Conservation (phyloP, 2,329 filamentous ascomycete genomes). For the Zymoseptoria ardabiliae region DNA sequence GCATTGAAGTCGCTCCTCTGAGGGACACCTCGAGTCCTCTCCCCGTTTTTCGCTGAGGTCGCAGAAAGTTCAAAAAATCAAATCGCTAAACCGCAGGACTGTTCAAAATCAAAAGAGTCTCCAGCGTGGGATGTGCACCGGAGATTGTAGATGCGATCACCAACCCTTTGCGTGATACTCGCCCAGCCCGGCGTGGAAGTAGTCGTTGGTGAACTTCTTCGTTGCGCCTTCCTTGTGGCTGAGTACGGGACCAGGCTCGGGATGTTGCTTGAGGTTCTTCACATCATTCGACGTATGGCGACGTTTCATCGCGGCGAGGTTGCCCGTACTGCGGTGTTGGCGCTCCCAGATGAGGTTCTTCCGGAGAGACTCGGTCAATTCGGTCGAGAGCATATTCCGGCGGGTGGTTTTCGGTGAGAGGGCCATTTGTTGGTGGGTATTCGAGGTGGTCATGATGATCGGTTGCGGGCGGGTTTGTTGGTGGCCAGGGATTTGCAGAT, state of each 20-base stretch:
- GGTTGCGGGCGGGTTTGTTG: conserved; percentile 62
- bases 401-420: conserved; percentile 87
- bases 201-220: conserved; percentile 72
- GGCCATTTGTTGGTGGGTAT: conserved; percentile 55
- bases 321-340: conserved; percentile 85
- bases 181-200: conserved; percentile 73
- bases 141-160: conserved; percentile 43
- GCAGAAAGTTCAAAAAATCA: conserved; percentile 8
- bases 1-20: background rate
- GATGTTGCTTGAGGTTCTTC: conserved; percentile 77
- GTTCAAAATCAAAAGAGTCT: conserved; percentile 7
- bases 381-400: conserved; percentile 90
- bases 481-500: conserved; percentile 23
- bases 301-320: conserved; percentile 80
- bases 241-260: conserved; percentile 52
- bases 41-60: conserved; percentile 1
- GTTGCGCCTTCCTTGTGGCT: conserved; percentile 31
- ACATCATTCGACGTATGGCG: conserved; percentile 87
- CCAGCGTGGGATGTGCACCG: background rate
- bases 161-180: conserved; percentile 83
- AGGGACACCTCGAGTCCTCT: background rate
- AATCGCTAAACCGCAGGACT: conserved; percentile 24
- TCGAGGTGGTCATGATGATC: conserved; percentile 66
- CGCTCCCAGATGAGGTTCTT: conserved; percentile 92
- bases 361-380: conserved; percentile 86